phyloP scores from a whole-genome alignment of 108 stramenopile species.

The Fragilariopsis cylindrus region DNA sequence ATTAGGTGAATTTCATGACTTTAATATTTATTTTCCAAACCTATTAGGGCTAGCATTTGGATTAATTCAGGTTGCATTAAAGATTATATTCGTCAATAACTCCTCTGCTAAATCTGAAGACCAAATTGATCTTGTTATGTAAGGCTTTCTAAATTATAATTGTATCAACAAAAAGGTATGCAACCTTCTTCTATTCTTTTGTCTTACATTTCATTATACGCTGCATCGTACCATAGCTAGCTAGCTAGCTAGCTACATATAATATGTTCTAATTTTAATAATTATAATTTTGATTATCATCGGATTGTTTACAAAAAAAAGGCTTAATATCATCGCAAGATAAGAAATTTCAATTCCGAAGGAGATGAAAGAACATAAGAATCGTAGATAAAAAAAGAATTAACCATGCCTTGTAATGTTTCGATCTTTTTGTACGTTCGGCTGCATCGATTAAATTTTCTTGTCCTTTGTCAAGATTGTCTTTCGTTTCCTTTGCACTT shows the following conservation, averaged over 20 bases:
- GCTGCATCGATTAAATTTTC: slow-evolving; percentile 79
- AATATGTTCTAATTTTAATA: too few species aligned
- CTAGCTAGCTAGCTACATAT: too few species aligned
- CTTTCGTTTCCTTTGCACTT: slow-evolving; percentile 59
- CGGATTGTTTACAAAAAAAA: too few species aligned
- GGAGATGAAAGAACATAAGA: slow-evolving; percentile 71
- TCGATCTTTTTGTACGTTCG: slow-evolving; percentile 59
- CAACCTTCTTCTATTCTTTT: too few species aligned
- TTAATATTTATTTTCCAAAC: slow-evolving; percentile 78
- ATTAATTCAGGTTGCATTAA: slow-evolving; percentile 64
- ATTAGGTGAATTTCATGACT: slow-evolving; percentile 65
- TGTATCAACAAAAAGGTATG: too few species aligned
- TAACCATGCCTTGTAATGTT: slow-evolving; percentile 78
- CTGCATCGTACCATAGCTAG: too few species aligned
- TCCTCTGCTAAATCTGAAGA: slow-evolving; percentile 4
- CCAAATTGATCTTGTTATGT: slow-evolving; percentile 1
- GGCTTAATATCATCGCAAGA: too few species aligned
- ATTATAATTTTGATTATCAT: too few species aligned
- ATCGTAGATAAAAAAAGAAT: slow-evolving; percentile 64
- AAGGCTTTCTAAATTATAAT: background rate
- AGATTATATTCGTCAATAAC: slow-evolving; percentile 20
- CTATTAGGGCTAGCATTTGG: slow-evolving; percentile 67
- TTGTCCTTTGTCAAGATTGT: slow-evolving; percentile 80
- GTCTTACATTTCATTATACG: too few species aligned
- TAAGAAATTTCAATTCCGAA: slow-evolving; percentile 27